Base-by-base conservation (phyloP, 371 early-diverging fungal genomes). In the Mortierella sp. region DNA sequence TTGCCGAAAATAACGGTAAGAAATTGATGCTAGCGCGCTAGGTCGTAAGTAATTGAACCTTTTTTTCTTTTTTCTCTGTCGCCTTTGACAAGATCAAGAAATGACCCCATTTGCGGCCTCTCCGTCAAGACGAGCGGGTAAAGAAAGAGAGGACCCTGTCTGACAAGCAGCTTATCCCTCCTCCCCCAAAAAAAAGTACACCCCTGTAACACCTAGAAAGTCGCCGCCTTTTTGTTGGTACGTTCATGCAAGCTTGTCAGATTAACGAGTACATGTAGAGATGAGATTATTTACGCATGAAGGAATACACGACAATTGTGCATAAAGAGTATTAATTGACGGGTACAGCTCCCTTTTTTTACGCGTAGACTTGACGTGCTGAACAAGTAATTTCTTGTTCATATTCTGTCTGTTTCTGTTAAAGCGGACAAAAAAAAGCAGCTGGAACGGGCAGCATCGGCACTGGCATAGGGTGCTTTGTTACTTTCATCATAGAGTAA, bases 201-300 rank as follows among this genome's bases (percentile, higher is more conserved):
- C 34, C 19, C 61, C 34, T 13, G 26, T 14, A 26, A 55, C 10
- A 55, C 3, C 26, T n/a, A 26, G 9, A 55, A 13, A 55, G 26
- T 1, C 64, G 64, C 6, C 37, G 21, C 37, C 31, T 64, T 59
- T 37, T 21, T 21, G 19, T 37, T 37, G 37, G 37, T 37, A 46
- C 21, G 37, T 64, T 64, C 64, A 64, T 64, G 64, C 64, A 64
- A 40, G 6, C 64, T 37, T 64, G 37, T 64, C 64, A 64, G 64
- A 64, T 64, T 34, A 61, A 34, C 61, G 31, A 19, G n/a, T n/a
- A n/a, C n/a, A n/a, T n/a, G n/a, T n/a, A n/a, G 6, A 57, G 31
- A 55, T 55, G 9, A 59, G 34, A 34, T 40, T 40, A 40, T 40
- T 40, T 34, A 61, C 21, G 37, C 37, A 61, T 64, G 13, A 64